These are phyloP conservation scores for Geotrichum australiense DNA, from an alignment of 1,139 yeast genomes.

Conservation along the genomic window DNA sequence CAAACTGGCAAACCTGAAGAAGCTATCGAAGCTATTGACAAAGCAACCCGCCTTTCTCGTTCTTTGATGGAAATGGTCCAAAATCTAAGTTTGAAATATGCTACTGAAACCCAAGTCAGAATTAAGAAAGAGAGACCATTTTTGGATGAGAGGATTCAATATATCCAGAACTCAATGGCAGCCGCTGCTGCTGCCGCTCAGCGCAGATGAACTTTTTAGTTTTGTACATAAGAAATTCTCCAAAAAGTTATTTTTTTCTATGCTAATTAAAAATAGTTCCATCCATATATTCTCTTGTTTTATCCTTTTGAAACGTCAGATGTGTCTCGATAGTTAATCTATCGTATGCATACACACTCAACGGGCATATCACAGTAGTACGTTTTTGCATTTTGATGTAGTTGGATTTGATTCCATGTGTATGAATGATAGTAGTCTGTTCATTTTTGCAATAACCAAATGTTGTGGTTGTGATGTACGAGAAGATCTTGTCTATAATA, in stretches of 20 bases:
- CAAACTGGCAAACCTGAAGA: constrained; percentile 78
- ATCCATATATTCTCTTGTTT: not conserved
- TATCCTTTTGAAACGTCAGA: too few species aligned
- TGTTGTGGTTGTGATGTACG: not conserved
- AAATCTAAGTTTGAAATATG: constrained; percentile 89
- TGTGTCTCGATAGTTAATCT: too few species aligned
- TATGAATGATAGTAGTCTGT: too few species aligned
- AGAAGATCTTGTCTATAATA: not conserved
- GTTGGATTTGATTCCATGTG: too few species aligned
- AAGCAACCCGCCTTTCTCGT: constrained; percentile 75
- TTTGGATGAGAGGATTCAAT: constrained; percentile 28
- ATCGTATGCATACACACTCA: too few species aligned
- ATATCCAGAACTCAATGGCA: constrained; percentile 10
- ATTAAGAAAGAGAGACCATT: constrained; percentile 33
- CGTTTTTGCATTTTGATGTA: too few species aligned
- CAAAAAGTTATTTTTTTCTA: constrained; percentile 2
- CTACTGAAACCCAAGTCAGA: constrained; percentile 37
- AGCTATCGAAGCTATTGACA: constrained; percentile 75
- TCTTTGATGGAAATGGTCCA: constrained; percentile 81
- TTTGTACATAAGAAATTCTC: constrained; percentile 1
- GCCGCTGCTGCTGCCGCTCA: constrained; percentile 11
- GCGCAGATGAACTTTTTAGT: not conserved
- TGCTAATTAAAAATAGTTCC: not conserved
- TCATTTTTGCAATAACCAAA: not conserved
- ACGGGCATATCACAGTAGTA: too few species aligned